These are phyloP conservation scores for Psilocybe cyanescens DNA, from an alignment of 768 basidiomycete genomes.

Conservation along the genomic window DNA sequence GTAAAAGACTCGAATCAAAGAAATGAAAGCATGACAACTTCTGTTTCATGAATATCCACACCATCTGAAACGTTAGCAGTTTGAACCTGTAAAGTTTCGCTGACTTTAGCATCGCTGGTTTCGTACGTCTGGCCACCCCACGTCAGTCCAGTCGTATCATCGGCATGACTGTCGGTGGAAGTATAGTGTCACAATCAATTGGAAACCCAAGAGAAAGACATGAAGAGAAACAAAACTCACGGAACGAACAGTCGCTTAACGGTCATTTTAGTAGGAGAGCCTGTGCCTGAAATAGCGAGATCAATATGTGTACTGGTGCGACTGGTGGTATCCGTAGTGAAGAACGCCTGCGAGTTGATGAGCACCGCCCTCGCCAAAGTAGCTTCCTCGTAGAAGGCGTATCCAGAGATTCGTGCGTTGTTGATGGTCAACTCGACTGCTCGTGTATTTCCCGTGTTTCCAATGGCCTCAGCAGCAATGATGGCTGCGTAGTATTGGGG, in stretches of 20 bases:
- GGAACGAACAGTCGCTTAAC: constrained; percentile 54
- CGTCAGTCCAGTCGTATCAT: constrained; percentile 51
- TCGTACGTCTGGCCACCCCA: constrained; percentile 68
- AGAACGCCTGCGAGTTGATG: constrained; percentile 61
- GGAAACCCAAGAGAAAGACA: not conserved
- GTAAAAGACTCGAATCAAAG: constrained; percentile 1
- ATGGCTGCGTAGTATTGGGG: constrained; percentile 70
- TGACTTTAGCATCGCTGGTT: constrained; percentile 45
- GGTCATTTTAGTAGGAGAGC: constrained; percentile 33
- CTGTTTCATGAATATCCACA: constrained; percentile 50
- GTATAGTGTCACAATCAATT: not conserved
- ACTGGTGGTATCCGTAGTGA: constrained; percentile 34
- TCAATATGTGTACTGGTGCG: constrained; percentile 47
- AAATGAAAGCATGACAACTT: constrained; percentile 49
- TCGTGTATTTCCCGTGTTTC: constrained; percentile 41
- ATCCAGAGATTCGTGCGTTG: constrained; percentile 55
- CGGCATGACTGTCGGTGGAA: constrained; percentile 40
- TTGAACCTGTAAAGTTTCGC: constrained; percentile 36
- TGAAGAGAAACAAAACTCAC: constrained; percentile 27
- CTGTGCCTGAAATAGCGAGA: constrained; percentile 36
- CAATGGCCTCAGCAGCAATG: constrained; percentile 61
- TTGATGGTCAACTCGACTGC: constrained; percentile 53
- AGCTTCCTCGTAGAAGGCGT: constrained; percentile 59
- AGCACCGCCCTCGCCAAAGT: constrained; percentile 53
- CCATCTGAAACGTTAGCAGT: constrained; percentile 34